Evolutionary conservation across 2,329 filamentous ascomycete genomes (phyloP).

Genomic region (Exophiala bonariae): DNA sequence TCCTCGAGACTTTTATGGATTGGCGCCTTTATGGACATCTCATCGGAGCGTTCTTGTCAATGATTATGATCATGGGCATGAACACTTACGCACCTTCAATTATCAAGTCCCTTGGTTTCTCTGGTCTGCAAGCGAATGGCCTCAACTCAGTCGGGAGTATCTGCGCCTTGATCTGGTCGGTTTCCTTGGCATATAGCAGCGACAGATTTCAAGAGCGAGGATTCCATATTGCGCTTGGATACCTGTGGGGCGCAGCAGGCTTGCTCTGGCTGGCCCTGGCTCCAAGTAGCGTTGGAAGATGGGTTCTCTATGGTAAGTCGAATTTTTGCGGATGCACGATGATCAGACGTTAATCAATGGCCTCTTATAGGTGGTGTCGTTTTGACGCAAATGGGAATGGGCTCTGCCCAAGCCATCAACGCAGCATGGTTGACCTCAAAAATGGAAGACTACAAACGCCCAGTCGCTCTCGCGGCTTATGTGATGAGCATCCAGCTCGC

Average conservation of each 20-base stretch:
- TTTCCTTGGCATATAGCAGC: conserved; percentile 25
- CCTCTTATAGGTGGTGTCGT: no score
- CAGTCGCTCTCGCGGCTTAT: conserved; percentile 29
- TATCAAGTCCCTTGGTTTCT: conserved; percentile 55
- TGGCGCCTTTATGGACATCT: conserved; percentile 55
- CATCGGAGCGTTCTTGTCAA: conserved; percentile 45
- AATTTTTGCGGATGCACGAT: no score
- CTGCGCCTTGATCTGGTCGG: conserved; percentile 17
- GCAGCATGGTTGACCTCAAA: conserved; percentile 30
- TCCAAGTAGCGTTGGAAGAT: conserved; percentile 24
- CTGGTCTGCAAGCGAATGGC: conserved; percentile 51
- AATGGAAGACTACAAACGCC: conserved; percentile 30
- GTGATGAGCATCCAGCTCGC: conserved; percentile 31
- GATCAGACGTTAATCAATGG: conserved; percentile 3
- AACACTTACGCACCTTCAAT: conserved; percentile 57
- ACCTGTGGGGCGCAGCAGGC: conserved; percentile 25
- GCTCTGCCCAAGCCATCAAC: conserved; percentile 27
- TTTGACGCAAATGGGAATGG: conserved; percentile 25
- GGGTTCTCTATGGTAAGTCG: conserved; percentile 25
- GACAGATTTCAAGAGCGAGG: conserved; percentile 24
- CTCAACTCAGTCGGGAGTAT: conserved; percentile 52
- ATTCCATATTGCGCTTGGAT: conserved; percentile 27
- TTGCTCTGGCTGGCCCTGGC: conserved; percentile 28
- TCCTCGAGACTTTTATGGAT: conserved; percentile 33
- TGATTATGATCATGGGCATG: conserved; percentile 49